A percentile compares a stretch with the other conserved stretches of the same genome.
phyloP scores from a whole-genome alignment of 1,284 basidiomycete genomes.

The Cryptococcus floricola region DNA sequence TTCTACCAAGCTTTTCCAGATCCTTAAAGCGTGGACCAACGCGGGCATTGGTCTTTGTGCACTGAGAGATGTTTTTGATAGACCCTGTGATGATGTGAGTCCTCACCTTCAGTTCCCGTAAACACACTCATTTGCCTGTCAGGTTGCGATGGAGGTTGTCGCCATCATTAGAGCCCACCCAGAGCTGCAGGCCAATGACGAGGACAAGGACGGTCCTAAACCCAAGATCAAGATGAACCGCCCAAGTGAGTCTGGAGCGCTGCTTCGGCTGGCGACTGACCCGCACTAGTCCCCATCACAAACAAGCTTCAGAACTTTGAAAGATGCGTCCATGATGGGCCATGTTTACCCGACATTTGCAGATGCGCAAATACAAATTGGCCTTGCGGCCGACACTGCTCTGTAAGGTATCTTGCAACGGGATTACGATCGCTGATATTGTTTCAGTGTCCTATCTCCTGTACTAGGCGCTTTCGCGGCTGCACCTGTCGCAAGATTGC shows the following conservation, averaged over 20 bases:
- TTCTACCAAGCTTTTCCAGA: not conserved
- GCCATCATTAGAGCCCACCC: not conserved
- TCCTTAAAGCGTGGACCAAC: not conserved
- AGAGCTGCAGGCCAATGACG: too few relatives aligned
- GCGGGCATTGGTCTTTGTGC: not conserved
- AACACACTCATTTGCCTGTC: not conserved
- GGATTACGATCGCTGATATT: not conserved
- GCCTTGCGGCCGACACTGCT: constrained; percentile 14
- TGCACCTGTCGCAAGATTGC: not conserved
- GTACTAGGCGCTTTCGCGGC: not conserved
- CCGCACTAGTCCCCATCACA: not conserved
- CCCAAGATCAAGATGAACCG: not conserved
- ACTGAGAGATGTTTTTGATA: not conserved
- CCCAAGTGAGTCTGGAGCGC: not conserved
- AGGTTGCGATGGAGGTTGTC: not conserved
- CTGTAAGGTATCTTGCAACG: constrained; percentile 1
- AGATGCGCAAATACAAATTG: constrained; percentile 7
- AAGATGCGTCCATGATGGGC: constrained; percentile 12
- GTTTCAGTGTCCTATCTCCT: not conserved
- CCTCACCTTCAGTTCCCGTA: not conserved
- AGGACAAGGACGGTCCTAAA: too few relatives aligned
- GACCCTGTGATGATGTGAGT: not conserved
- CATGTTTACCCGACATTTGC: constrained; percentile 7
- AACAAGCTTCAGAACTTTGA: not conserved
- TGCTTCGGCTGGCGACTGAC: not conserved